A percentile compares a stretch with the other conserved stretches of the same genome.
Evolutionary conservation across 2,329 filamentous ascomycete genomes (phyloP).

Genomic region (Aureobasidium musti): DNA sequence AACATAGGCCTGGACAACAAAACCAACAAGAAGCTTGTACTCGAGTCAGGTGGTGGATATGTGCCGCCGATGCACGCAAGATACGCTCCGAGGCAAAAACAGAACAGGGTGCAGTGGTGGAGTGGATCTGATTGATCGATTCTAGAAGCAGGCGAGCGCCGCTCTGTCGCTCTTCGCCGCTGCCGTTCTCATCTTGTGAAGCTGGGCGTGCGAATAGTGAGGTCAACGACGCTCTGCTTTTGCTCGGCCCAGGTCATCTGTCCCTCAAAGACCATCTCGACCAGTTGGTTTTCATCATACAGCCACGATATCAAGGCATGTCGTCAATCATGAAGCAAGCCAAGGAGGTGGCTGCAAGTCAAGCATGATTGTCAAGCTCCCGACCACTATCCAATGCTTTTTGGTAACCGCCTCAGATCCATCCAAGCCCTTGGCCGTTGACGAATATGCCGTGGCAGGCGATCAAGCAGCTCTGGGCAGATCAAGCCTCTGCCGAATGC

Average conservation of each 20-base stretch:
- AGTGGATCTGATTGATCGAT: constrained; percentile 16
- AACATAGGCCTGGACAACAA: constrained; percentile 4
- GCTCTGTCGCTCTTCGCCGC: constrained; percentile 21
- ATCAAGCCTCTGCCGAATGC: constrained; percentile 1
- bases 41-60: constrained; percentile 21
- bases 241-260: constrained; percentile 16
- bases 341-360: constrained; percentile 16
- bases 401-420: constrained; percentile 1
- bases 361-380: constrained; percentile 13
- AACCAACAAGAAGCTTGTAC: constrained; percentile 11
- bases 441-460: constrained; percentile 8
- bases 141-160: constrained; percentile 24
- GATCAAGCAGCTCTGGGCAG: constrained; percentile 3
- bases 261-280: neutral
- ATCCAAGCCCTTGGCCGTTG: constrained; percentile 6
- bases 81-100: neutral
- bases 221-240: constrained; percentile 21
- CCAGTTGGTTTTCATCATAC: neutral
- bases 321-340: constrained; percentile 19
- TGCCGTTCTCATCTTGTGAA: neutral
- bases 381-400: neutral
- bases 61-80: constrained; percentile 9
- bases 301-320: constrained; percentile 5
- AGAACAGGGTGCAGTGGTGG: neutral
- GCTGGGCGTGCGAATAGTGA: neutral